Conservation (phyloP, 2,329 filamentous ascomycete species). For the Sclerotinia subarctica region DNA sequence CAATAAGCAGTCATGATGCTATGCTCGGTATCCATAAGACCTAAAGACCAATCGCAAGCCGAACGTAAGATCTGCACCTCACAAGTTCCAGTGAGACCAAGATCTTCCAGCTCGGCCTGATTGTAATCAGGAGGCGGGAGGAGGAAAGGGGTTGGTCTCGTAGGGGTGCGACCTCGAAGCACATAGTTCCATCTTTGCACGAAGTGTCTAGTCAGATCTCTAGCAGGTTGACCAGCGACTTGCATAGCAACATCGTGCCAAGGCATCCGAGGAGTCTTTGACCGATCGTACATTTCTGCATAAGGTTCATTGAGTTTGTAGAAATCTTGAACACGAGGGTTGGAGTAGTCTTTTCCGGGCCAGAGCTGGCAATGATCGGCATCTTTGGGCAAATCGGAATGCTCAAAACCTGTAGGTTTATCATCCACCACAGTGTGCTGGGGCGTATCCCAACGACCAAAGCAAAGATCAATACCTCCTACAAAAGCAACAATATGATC, state of each 20-base stretch:
- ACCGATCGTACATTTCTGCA: constrained; percentile 97
- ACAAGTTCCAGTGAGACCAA: constrained; percentile 89
- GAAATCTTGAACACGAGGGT: constrained; percentile 92
- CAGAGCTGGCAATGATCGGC: constrained; percentile 93
- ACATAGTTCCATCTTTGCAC: constrained; percentile 99
- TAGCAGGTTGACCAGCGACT: constrained; percentile 89
- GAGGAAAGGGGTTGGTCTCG: constrained; percentile 87
- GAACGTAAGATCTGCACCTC: constrained; percentile 95
- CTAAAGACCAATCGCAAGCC: constrained; percentile 86
- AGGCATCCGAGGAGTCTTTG: constrained; percentile 86
- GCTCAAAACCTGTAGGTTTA: constrained; percentile 91
- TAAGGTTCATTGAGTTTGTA: constrained; percentile 91
- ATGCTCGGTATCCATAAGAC: constrained; percentile 81
- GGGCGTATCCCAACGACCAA: constrained; percentile 95
- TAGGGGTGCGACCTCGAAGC: constrained; percentile 86
- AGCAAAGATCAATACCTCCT: constrained; percentile 93
- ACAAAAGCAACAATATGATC: constrained; percentile 96
- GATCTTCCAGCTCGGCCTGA: constrained; percentile 75
- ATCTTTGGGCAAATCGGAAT: constrained; percentile 72
- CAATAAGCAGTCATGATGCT: constrained; percentile 96
- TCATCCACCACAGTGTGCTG: constrained; percentile 89
- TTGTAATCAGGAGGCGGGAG: constrained; percentile 92
- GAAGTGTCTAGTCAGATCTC: constrained; percentile 92
- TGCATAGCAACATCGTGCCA: constrained; percentile 99
- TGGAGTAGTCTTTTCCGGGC: constrained; percentile 98